Evolutionary conservation across 2,329 filamentous ascomycete genomes (phyloP).

Genomic region (Cytospora mali): DNA sequence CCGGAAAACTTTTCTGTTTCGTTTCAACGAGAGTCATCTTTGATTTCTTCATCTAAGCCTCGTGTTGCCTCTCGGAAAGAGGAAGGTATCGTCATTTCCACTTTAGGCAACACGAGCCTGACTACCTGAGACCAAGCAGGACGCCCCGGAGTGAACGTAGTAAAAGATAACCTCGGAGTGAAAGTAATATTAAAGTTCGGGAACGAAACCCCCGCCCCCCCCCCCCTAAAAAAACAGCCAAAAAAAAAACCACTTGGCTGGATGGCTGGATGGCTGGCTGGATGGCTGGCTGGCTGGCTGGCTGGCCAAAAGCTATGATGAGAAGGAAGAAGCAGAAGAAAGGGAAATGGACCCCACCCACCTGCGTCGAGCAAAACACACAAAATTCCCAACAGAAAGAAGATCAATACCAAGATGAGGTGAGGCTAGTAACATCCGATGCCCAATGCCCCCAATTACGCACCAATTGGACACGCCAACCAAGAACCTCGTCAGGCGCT

Average conservation of each 20-base stretch:
- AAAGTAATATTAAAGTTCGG: too few relatives aligned
- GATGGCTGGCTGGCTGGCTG: too few relatives aligned
- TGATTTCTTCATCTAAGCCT: constrained; percentile 3
- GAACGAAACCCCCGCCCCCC: too few relatives aligned
- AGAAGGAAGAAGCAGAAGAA: not conserved
- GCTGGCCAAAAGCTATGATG: constrained; percentile 1
- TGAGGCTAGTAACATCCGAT: constrained; percentile 17
- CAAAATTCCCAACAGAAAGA: not conserved
- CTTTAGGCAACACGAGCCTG: not conserved
- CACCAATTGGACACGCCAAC: not conserved
- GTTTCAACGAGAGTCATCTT: not conserved
- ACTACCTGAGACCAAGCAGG: not conserved
- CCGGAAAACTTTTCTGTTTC: not conserved
- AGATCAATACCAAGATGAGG: constrained; percentile 5
- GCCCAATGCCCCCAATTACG: not conserved
- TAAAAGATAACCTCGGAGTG: not conserved
- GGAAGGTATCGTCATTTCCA: not conserved
- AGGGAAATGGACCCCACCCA: not conserved
- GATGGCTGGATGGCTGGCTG: too few relatives aligned
- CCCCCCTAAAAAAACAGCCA: too few relatives aligned
- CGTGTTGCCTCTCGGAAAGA: not conserved
- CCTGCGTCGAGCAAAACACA: constrained; percentile 10
- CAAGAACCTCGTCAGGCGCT: not conserved
- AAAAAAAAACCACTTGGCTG: too few relatives aligned
- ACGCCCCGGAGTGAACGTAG: not conserved